A percentile compares a stretch with the other conserved stretches of the same genome.
Evolutionary conservation across 768 basidiomycete genomes (phyloP).

Genomic region (Phallus indusiatus): DNA sequence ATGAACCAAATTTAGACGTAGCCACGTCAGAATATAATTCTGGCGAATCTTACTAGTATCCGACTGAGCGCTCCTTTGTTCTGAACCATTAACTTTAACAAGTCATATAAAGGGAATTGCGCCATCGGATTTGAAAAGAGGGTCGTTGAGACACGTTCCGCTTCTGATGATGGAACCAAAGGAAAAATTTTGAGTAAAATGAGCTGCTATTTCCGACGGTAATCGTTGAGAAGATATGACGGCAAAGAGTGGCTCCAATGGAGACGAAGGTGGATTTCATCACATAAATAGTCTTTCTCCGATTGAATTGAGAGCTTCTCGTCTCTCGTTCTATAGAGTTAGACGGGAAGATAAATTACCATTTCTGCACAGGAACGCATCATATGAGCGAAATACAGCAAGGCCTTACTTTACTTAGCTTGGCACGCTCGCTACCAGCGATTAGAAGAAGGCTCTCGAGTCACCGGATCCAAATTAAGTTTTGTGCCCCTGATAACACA

Average conservation of each 20-base stretch:
- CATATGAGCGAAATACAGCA: too few relatives aligned
- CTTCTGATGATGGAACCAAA: neutral
- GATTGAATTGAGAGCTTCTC: neutral
- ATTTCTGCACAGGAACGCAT: too few relatives aligned
- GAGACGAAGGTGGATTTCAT: neutral
- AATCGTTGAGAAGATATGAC: neutral
- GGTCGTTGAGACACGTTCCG: neutral
- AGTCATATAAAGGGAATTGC: neutral
- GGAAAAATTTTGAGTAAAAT: neutral
- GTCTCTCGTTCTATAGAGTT: too few relatives aligned
- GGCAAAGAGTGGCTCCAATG: neutral
- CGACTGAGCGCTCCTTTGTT: neutral
- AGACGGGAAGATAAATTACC: too few relatives aligned
- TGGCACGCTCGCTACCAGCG: too few relatives aligned
- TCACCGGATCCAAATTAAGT: too few relatives aligned
- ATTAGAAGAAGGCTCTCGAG: too few relatives aligned
- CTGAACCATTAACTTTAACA: neutral
- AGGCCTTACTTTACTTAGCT: too few relatives aligned
- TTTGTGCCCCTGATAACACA: too few relatives aligned
- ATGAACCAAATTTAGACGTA: neutral
- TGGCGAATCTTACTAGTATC: neutral
- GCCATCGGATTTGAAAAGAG: neutral
- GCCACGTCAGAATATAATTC: neutral
- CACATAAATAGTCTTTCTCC: neutral
- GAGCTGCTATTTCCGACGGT: neutral